These are phyloP conservation scores for Cupressus sempervirens DNA, from an alignment of 75 land plant species.

Conservation along the genomic window DNA sequence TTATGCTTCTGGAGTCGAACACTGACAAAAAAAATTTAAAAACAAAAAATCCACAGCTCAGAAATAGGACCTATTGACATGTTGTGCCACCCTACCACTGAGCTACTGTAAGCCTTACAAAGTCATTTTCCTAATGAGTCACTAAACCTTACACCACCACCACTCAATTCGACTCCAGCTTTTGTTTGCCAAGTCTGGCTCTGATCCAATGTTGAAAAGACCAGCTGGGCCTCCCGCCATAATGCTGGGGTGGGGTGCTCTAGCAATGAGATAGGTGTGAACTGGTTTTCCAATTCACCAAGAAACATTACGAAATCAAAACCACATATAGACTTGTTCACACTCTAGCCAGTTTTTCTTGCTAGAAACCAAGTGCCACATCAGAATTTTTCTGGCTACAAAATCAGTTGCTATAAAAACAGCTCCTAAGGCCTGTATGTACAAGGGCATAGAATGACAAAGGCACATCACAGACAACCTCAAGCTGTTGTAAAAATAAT, in stretches of 20 bases:
- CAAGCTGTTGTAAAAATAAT: not conserved
- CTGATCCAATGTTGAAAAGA: no score
- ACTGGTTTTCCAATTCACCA: not conserved
- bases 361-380: not conserved
- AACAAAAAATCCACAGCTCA: not conserved
- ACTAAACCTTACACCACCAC: no score
- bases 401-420: not conserved
- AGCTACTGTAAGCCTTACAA: no score
- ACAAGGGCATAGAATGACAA: not conserved
- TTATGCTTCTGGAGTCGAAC: not conserved
- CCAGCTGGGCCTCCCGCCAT: no score
- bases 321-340: not conserved
- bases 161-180: no score
- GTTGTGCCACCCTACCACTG: no score
- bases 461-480: not conserved
- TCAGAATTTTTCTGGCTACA: not conserved
- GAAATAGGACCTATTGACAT: not conserved
- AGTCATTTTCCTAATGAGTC: no score
- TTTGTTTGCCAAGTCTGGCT: no score
- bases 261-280: not conserved
- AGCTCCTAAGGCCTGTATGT: not conserved
- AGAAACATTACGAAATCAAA: not conserved
- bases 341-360: no score
- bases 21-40: not conserved
- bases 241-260: no score